These are phyloP conservation scores for Trifolium fragiferum DNA, from an alignment of 306 rosid species.

Conservation along the genomic window DNA sequence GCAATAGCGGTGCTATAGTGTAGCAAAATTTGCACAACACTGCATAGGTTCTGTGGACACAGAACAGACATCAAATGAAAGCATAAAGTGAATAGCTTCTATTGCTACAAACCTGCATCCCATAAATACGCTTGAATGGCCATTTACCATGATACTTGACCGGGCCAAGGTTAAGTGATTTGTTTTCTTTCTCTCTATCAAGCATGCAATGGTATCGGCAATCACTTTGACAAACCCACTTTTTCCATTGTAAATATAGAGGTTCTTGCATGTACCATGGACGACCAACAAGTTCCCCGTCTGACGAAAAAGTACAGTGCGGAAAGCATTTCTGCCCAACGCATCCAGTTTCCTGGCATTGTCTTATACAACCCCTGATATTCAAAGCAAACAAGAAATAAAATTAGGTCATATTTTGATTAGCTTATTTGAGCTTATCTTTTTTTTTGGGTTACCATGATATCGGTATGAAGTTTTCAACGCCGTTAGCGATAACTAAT, in stretches of 20 bases:
- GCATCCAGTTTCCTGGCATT: conserved; percentile 78
- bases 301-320: conserved; percentile 57
- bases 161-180: conserved; percentile 52
- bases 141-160: conserved; percentile 91
- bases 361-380: conserved; percentile 61
- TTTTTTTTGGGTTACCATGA: too few relatives aligned
- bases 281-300: conserved; percentile 52
- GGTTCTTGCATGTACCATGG: conserved; percentile 82
- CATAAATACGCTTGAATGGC: conserved; percentile 77
- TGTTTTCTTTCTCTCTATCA: conserved; percentile 71
- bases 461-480: too few relatives aligned
- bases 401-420: not conserved
- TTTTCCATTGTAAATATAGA: conserved; percentile 76
- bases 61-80: conserved; percentile 23
- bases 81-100: conserved; percentile 19
- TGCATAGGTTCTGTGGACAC: not conserved
- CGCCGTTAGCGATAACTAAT: too few relatives aligned
- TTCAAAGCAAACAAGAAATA: conserved; percentile 26
- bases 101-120: conserved; percentile 71
- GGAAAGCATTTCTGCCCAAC: conserved; percentile 73
- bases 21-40: not conserved
- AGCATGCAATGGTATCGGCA: conserved; percentile 82
- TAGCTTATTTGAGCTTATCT: not conserved
- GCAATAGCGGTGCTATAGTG: not conserved
- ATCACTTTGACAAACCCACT: conserved; percentile 76